Evolutionary conservation across 768 basidiomycete species (phyloP).

Genomic region (Sistotremastrum niveocremeum): DNA sequence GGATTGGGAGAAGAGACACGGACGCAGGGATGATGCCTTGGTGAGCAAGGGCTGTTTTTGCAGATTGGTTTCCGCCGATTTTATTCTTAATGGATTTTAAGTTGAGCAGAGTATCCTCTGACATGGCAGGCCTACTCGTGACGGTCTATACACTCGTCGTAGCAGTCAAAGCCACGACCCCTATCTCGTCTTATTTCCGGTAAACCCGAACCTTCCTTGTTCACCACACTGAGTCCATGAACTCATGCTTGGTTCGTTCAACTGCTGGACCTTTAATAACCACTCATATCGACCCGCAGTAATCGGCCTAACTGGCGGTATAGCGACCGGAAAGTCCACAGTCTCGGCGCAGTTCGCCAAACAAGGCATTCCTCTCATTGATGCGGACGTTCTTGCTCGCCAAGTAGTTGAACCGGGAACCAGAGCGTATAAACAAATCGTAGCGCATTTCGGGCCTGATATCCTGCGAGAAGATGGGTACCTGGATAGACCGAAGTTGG

Average conservation of each 20-base stretch:
- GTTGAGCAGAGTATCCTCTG: conserved; percentile 15
- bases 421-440: conserved; percentile 52
- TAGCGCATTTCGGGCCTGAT: conserved; percentile 52
- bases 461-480: conserved; percentile 56
- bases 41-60: conserved; percentile 44
- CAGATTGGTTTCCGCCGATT: conserved; percentile 69
- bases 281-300: conserved; percentile 31
- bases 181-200: too few species aligned
- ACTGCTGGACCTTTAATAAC: too few species aligned
- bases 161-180: too few species aligned
- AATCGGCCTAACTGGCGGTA: conserved; percentile 90
- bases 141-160: too few species aligned
- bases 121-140: too few species aligned
- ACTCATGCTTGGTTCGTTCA: too few species aligned
- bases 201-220: too few species aligned
- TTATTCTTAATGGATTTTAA: conserved; percentile 63
- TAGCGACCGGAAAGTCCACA: conserved; percentile 93
- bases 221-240: too few species aligned
- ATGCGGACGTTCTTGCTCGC: conserved; percentile 84
- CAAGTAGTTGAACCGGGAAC: conserved; percentile 78
- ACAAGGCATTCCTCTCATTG: conserved; percentile 69
- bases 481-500: conserved; percentile 74
- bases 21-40: conserved; percentile 47
- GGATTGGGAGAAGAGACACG: conserved; percentile 10
- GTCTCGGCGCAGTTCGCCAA: conserved; percentile 62